A percentile compares a stretch with the other conserved stretches of the same genome.
Conservation (phyloP, 345 rosid species). For the Euphorbia lathyris region DNA sequence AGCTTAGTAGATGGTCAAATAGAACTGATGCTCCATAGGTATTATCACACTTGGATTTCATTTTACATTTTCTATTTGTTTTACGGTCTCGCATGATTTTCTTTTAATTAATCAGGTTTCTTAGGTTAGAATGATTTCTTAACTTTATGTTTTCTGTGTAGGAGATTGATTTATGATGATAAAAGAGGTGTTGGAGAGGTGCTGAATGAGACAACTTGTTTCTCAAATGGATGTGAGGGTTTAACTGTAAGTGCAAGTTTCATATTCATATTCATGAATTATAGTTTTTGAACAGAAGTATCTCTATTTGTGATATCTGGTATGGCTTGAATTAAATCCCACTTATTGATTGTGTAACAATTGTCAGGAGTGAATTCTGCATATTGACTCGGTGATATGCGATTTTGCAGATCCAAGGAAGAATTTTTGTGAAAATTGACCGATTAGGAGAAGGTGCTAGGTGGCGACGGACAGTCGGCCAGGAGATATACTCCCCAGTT, state of each 20-base stretch:
- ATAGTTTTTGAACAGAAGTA: constrained; percentile 2
- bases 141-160: constrained; percentile 15
- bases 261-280: constrained; percentile 13
- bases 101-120: constrained; percentile 7
- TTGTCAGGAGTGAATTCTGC: not conserved
- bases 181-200: constrained; percentile 85
- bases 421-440: constrained; percentile 63
- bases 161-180: constrained; percentile 90
- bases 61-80: not conserved
- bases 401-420: constrained; percentile 70
- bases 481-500: constrained; percentile 87
- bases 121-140: constrained; percentile 12
- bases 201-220: constrained; percentile 82
- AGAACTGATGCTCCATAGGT: constrained; percentile 97
- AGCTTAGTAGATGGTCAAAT: constrained; percentile 82
- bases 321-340: not conserved
- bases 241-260: constrained; percentile 61
- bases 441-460: constrained; percentile 81
- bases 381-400: not conserved
- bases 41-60: constrained; percentile 7
- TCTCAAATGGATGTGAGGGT: constrained; percentile 68
- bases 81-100: not conserved
- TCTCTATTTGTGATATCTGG: not conserved
- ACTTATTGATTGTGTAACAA: not conserved
- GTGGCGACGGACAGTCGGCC: constrained; percentile 88